A percentile compares a stretch with the other conserved stretches of the same genome.
phyloP scores from a whole-genome alignment of 805 yeast genomes.

The Myxozyma neotropica region DNA sequence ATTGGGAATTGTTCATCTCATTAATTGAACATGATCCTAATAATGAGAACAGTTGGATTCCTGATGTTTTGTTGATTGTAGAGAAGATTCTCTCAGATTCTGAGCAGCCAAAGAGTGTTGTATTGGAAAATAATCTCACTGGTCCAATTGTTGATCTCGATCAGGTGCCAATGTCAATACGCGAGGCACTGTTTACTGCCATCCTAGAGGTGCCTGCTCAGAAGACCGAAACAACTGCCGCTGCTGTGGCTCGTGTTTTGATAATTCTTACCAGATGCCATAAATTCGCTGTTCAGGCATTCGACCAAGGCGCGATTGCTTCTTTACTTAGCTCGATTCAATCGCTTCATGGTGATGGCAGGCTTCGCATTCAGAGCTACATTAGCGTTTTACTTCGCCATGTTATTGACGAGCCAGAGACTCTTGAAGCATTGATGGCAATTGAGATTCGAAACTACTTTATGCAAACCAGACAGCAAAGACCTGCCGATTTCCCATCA shows the following conservation, averaged over 20 bases:
- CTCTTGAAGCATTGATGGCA: constrained; percentile 53
- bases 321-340: constrained; percentile 52
- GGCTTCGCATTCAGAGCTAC: constrained; percentile 49
- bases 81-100: constrained; percentile 58
- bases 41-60: constrained; percentile 51
- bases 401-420: constrained; percentile 62
- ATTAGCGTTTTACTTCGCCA: constrained; percentile 62
- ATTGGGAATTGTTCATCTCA: constrained; percentile 28
- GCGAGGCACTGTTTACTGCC: constrained; percentile 47
- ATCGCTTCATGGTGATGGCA: constrained; percentile 43
- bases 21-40: constrained; percentile 22
- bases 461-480: constrained; percentile 26
- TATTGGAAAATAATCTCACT: constrained; percentile 31
- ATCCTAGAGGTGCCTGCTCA: constrained; percentile 50
- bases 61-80: constrained; percentile 57
- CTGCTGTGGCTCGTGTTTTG: constrained; percentile 57
- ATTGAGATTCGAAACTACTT: constrained; percentile 55
- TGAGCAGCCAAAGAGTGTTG: constrained; percentile 50
- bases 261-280: constrained; percentile 56
- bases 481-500: constrained; percentile 45
- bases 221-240: constrained; percentile 51
- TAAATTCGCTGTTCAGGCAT: constrained; percentile 46
- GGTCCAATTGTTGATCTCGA: constrained; percentile 19
- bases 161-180: constrained; percentile 34
- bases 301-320: constrained; percentile 52